A percentile compares a stretch with the other conserved stretches of the same genome.
These are phyloP conservation scores for Monsonia emarginata DNA, from an alignment of 441 rosid genomes.

Conservation along the genomic window DNA sequence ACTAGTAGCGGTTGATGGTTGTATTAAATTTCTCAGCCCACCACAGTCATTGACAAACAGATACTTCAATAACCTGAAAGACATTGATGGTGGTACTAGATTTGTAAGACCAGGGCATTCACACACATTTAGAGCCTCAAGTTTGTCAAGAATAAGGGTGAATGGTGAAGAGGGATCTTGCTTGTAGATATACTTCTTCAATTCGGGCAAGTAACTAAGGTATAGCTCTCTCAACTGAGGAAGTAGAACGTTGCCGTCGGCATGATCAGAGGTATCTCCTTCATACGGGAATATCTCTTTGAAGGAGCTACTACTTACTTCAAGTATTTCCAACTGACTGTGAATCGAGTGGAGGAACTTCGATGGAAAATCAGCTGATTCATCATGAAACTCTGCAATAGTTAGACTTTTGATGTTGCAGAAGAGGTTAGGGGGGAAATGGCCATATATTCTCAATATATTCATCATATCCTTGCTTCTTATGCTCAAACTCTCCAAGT, in stretches of 20 bases:
- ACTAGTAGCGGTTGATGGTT: slow-evolving; percentile 23
- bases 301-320: background rate
- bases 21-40: slow-evolving; percentile 12
- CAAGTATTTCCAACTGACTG: background rate
- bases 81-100: slow-evolving; percentile 7
- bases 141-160: background rate
- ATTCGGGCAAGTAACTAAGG: background rate
- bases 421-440: background rate
- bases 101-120: slow-evolving; percentile 14
- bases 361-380: background rate
- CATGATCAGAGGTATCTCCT: background rate
- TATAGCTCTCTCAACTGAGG: background rate
- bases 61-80: slow-evolving; percentile 16
- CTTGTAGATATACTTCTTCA: background rate
- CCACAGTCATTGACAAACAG: slow-evolving; percentile 22
- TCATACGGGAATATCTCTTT: background rate
- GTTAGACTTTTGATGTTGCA: background rate
- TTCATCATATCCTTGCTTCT: background rate
- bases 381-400: background rate
- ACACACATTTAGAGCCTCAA: background rate
- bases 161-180: background rate
- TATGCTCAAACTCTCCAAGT: background rate
- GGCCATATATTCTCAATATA: background rate
- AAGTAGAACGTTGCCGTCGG: background rate
- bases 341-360: background rate